Percentiles rank a stretch among this genome's conserved stretches.
Conservation (phyloP, 2,329 filamentous ascomycete species). For the Stemphylium vesicarium region DNA sequence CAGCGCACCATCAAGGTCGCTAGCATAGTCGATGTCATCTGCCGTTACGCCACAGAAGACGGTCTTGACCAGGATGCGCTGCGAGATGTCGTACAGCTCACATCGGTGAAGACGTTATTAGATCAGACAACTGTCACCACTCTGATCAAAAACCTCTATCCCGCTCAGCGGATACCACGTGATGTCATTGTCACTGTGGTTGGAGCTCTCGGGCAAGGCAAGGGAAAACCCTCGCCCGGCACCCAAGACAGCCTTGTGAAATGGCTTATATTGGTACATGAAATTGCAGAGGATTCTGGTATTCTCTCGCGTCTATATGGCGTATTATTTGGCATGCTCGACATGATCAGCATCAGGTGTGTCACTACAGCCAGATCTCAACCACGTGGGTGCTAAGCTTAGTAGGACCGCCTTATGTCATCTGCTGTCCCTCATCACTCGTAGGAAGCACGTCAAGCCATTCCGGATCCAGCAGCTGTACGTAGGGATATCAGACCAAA, state of each 20-base stretch:
- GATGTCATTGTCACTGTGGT: constrained; percentile 70
- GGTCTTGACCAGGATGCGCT: constrained; percentile 70
- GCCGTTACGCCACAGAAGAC: constrained; percentile 68
- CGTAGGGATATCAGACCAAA: not conserved
- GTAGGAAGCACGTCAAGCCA: constrained; percentile 81
- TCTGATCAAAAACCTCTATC: constrained; percentile 78
- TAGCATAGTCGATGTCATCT: constrained; percentile 67
- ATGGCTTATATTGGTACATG: constrained; percentile 80
- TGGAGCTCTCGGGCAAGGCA: constrained; percentile 77
- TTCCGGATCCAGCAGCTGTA: constrained; percentile 78
- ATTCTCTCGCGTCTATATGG: constrained; percentile 74
- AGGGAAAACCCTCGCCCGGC: constrained; percentile 72
- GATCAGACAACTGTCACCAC: constrained; percentile 76
- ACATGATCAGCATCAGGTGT: constrained; percentile 77
- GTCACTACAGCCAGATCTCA: constrained; percentile 9
- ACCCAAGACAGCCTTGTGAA: constrained; percentile 74
- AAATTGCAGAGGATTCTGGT: constrained; percentile 68
- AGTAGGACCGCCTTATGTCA: constrained; percentile 67
- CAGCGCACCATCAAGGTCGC: constrained; percentile 69
- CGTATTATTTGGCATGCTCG: constrained; percentile 79
- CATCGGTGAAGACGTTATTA: constrained; percentile 70
- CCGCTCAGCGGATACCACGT: constrained; percentile 67
- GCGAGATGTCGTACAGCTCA: constrained; percentile 67
- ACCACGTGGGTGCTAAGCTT: constrained; percentile 29
- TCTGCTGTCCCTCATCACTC: constrained; percentile 77